Base-by-base conservation (phyloP, 208 protist genomes). In the Strigomonas galati region DNA sequence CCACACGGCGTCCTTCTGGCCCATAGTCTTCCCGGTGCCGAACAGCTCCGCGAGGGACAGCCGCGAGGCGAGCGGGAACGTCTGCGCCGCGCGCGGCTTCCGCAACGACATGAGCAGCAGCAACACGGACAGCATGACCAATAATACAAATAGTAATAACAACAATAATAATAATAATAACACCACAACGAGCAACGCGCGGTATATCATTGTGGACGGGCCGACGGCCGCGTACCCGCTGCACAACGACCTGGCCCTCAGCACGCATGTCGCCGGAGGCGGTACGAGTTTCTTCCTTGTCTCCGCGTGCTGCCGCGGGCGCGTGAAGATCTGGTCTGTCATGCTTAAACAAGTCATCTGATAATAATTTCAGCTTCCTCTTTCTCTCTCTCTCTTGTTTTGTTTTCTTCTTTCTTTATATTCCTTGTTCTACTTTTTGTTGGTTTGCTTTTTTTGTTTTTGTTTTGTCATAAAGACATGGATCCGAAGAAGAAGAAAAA, bases 1-100 rank as follows among this genome's bases (percentile, higher is more conserved):
- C 62, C 61, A 74, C 28, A 72, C 76, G 40, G 81, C 70, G 10
- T 95, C 89, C 43, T 89, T 92, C 71, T 95, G 89, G 86, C 89
- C 89, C 0, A 58, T 87, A n/a, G 52, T 84, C 48, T 80, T 75
- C 53, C 28, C 52, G 46, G 12, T 10, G 35, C 35, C 35, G 10
- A 40, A 40, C 35, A 10, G 35, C 10, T 10, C 7, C 7, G 10
- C 35, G 7, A 40, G 10, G 10, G 35, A 40, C 35, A 40, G 35
- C 35, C 35, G 35, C 35, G 35, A 40, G 7, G 10, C 35, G 35
- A 40, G 35, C 10, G 10, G 4, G 35, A 4, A 4, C 10, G 4
- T 10, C 10, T 40, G 35, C 10, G 35, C 7, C 35, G 35, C 7
- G 7, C 35, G 35, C 7, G 7, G 7, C 35, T 40, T 40, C 35